Conservation (phyloP, 2,329 filamentous ascomycete species). For the Epichloe festucae region DNA sequence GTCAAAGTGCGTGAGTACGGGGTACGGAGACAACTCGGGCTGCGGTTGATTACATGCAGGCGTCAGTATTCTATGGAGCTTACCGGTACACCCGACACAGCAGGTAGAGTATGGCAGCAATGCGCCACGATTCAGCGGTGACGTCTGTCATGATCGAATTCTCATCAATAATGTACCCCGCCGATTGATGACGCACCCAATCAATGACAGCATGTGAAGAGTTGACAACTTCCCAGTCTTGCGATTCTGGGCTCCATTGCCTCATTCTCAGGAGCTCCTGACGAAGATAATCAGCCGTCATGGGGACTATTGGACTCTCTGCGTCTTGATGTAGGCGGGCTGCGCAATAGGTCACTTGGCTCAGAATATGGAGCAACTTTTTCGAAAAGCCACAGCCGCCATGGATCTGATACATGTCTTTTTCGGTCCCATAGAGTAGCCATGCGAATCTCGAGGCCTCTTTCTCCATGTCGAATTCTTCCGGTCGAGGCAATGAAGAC, state of each 20-base stretch:
- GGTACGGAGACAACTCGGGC: neutral
- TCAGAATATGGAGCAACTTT: constrained; percentile 23
- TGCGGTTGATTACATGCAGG: neutral
- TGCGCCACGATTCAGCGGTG: constrained; percentile 28
- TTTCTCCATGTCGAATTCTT: constrained; percentile 15
- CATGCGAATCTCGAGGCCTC: constrained; percentile 24
- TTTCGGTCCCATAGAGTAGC: constrained; percentile 24
- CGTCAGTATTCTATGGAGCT: neutral
- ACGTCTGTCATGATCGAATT: constrained; percentile 25
- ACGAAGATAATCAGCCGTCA: constrained; percentile 16
- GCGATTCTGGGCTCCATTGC: constrained; percentile 23
- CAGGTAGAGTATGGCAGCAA: constrained; percentile 25
- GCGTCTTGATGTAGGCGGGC: constrained; percentile 21
- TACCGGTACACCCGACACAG: constrained; percentile 27
- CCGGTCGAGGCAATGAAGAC: constrained; percentile 17
- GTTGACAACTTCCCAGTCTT: constrained; percentile 11
- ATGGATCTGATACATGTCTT: constrained; percentile 25
- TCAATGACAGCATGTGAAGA: constrained; percentile 11
- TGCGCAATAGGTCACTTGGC: constrained; percentile 25
- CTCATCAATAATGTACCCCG: constrained; percentile 14
- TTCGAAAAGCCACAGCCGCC: constrained; percentile 30
- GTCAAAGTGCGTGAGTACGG: neutral
- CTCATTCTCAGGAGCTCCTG: constrained; percentile 18
- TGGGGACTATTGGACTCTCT: constrained; percentile 18
- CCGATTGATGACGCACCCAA: constrained; percentile 16